Conservation (phyloP, 306 rosid species). For the Ziziphus jujuba region DNA sequence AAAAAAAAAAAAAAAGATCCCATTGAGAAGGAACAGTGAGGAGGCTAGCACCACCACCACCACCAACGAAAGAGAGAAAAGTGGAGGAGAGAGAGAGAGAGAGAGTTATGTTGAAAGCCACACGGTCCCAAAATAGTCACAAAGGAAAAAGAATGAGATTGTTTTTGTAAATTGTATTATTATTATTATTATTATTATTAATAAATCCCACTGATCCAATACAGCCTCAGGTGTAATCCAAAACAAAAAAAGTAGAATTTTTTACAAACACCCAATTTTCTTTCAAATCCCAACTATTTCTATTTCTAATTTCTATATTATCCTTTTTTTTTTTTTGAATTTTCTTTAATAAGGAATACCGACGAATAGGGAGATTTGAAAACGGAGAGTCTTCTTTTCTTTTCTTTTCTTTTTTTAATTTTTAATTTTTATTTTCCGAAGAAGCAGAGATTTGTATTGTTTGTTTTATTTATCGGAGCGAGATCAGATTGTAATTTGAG, state of each 20-base stretch:
- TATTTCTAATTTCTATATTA: too few relatives aligned
- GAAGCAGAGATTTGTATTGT: background rate
- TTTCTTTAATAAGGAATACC: background rate
- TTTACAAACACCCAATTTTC: too few relatives aligned
- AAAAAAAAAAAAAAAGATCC: too few relatives aligned
- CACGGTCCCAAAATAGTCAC: constrained; percentile 27
- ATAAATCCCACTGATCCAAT: background rate
- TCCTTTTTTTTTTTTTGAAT: too few relatives aligned
- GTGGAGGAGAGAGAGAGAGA: constrained; percentile 68
- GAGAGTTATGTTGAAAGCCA: constrained; percentile 38
- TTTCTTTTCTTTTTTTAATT: too few relatives aligned
- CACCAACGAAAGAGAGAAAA: constrained; percentile 46
- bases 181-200: background rate
- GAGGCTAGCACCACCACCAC: constrained; percentile 14
- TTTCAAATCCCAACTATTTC: too few relatives aligned
- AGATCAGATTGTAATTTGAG: background rate
- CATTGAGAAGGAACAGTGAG: background rate
- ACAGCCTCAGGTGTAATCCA: background rate
- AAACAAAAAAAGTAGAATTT: background rate
- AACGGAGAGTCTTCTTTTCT: background rate
- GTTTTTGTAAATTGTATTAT: background rate
- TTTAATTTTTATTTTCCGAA: too few relatives aligned
- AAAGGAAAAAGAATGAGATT: background rate
- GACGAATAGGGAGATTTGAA: background rate
- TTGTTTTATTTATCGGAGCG: background rate